Evolutionary conservation across 768 basidiomycete genomes (phyloP).

Genomic region (Daedaleopsis sinensis): DNA sequence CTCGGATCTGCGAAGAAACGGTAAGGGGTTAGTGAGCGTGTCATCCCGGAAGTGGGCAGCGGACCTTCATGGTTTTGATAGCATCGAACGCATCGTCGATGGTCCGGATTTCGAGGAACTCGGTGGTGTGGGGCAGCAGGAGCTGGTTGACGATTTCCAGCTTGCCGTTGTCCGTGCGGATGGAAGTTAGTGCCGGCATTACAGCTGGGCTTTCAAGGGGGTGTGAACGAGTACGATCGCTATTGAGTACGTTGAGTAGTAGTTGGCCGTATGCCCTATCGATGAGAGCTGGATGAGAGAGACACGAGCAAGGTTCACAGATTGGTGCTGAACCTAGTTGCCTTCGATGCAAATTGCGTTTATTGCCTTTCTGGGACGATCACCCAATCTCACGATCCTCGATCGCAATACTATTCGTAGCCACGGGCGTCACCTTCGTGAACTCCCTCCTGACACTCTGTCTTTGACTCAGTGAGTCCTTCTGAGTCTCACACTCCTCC

Average conservation of each 20-base stretch:
- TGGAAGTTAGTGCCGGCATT: constrained; percentile 39
- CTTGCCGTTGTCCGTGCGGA: constrained; percentile 46
- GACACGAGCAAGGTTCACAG: too few species aligned
- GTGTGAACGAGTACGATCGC: too few species aligned
- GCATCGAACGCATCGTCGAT: constrained; percentile 89
- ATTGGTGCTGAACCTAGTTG: not conserved
- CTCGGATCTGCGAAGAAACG: constrained; percentile 60
- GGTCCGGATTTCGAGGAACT: constrained; percentile 66
- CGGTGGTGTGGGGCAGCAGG: constrained; percentile 72
- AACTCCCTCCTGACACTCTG: not conserved
- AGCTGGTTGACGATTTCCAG: constrained; percentile 94
- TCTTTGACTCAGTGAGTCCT: not conserved
- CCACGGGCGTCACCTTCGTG: constrained; percentile 8
- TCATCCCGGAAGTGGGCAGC: not conserved
- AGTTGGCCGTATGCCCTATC: too few species aligned
- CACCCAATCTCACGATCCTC: constrained; percentile 9
- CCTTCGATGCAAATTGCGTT: constrained; percentile 14
- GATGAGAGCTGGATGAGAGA: too few species aligned
- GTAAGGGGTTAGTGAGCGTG: not conserved
- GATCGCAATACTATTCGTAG: constrained; percentile 7
- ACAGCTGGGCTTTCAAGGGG: too few species aligned
- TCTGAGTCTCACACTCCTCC: not conserved
- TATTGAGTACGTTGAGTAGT: too few species aligned
- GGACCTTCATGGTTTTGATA: constrained; percentile 93
- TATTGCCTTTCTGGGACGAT: constrained; percentile 10